Conservation (phyloP, 2,329 filamentous ascomycete species). For the Epichloe scottii region DNA sequence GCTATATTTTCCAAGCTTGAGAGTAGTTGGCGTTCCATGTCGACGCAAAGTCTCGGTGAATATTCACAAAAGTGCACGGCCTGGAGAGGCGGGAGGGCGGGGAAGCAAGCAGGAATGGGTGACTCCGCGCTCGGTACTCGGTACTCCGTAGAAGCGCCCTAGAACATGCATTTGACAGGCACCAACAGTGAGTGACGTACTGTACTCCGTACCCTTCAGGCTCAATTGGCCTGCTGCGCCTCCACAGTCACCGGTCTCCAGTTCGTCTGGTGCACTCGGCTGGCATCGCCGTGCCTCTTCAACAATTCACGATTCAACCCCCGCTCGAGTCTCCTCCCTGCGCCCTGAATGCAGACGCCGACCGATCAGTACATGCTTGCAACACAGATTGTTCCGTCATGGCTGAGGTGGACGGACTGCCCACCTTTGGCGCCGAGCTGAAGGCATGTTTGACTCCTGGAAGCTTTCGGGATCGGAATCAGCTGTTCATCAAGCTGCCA, state of each 20-base stretch:
- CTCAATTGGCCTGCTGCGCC: too few species aligned
- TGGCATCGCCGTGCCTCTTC: too few species aligned
- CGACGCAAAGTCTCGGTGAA: too few species aligned
- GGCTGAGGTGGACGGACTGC: conserved; percentile 71
- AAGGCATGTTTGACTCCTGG: conserved; percentile 48
- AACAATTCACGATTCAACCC: background rate
- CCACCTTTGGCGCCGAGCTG: conserved; percentile 84
- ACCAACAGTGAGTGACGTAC: background rate
- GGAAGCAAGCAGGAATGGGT: too few species aligned
- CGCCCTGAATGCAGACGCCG: conserved; percentile 2
- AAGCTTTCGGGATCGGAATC: background rate
- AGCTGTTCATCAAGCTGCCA: background rate
- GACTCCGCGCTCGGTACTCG: too few species aligned
- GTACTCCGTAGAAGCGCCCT: background rate
- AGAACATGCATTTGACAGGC: background rate
- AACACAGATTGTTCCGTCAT: conserved; percentile 31
- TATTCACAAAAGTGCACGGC: too few species aligned
- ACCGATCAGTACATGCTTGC: conserved; percentile 9
- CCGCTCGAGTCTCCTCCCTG: background rate
- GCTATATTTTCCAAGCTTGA: too few species aligned
- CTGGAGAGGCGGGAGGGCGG: too few species aligned
- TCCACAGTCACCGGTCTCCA: too few species aligned
- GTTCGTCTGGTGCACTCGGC: too few species aligned
- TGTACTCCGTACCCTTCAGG: too few species aligned
- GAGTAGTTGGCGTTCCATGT: too few species aligned